Evolutionary conservation across 495 filamentous ascomycete genomes (phyloP), one percentile per base, ranked within the genome.

Genomic region (Talaromyces proteolyticus): DNA sequence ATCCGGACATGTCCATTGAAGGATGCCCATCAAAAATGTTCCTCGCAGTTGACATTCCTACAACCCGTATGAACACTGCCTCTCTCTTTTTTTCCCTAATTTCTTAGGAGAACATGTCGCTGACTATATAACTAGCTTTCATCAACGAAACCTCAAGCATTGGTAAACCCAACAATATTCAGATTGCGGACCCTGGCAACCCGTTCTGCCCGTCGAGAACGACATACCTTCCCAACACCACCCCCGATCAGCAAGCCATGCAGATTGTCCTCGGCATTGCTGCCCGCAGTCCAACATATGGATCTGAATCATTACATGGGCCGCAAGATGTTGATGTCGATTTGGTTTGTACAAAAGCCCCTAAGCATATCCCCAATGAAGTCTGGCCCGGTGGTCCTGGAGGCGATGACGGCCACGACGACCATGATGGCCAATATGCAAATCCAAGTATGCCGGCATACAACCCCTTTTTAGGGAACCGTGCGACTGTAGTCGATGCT

Each of bases 241-340:
- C 58, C 1, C 56, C 64, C 4, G 26, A 40, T 7, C 53, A 68
- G 21, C 69, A 72, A 42, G 69, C 71, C 6, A 58, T 60, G 4
- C 66, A 73, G 44, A 63, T 73, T 2, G 71, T 68, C 6, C 63
- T 74, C 11, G 71, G 64, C 0, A 72, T 74, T 22, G 59, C 72
- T 48, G 68, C 64, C 53, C 65, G 71, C 11, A 55, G 58, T 0
- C 71, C 71, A 1, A 54, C 58, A 1, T 67, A 64, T 41, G 55
- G 63, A 18, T 62, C 57, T 19, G 20, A 48, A 4, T 58, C 58
- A 16, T 64, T 62, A 0, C 40, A 44, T 4, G 54, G 51, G 22
- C 57, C 56, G 2, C 54, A 69, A n/a, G 70, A 69, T 37, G 60
- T 73, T 7, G 59, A 67, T 39, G 50, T 67, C 39, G 65, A 70